Conservation (phyloP, 2,329 filamentous ascomycete genomes). For the Diaporthe vaccinii region DNA sequence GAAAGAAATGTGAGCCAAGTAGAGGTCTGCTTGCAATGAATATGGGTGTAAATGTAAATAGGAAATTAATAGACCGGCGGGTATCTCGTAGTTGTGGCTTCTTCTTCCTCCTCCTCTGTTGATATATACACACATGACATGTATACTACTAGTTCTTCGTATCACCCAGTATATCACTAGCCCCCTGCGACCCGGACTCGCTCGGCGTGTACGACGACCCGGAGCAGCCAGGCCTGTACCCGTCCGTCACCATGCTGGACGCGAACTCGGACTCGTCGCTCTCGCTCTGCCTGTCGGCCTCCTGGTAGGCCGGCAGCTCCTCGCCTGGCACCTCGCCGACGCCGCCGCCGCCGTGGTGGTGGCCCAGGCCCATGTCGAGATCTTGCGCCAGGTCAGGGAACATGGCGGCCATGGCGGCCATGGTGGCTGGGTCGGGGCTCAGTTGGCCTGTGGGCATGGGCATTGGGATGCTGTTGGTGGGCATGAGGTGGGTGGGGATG, state of each 20-base stretch:
- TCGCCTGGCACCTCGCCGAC: slow-evolving; percentile 47
- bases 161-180: slow-evolving; percentile 44
- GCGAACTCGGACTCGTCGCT: slow-evolving; percentile 46
- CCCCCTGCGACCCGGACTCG: slow-evolving; percentile 41
- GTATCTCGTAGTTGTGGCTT: slow-evolving; percentile 35
- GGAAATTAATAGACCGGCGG: slow-evolving; percentile 35
- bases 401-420: slow-evolving; percentile 48
- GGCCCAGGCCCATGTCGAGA: not conserved
- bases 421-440: slow-evolving; percentile 36
- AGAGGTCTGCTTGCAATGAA: not conserved
- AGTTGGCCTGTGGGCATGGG: slow-evolving; percentile 20
- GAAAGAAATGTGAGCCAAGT: not conserved
- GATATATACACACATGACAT: not conserved
- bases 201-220: slow-evolving; percentile 45
- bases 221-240: slow-evolving; percentile 54
- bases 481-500: slow-evolving; percentile 36
- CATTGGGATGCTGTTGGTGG: slow-evolving; percentile 31
- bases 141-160: slow-evolving; percentile 43
- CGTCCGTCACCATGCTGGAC: slow-evolving; percentile 57
- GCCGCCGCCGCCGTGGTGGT: not conserved
- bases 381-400: slow-evolving; percentile 50
- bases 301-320: slow-evolving; percentile 59
- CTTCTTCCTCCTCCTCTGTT: not conserved
- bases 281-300: slow-evolving; percentile 45
- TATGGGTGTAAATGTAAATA: not conserved